Conservation (phyloP, 75 land plant genomes). For the Ceratopteris richardii region DNA sequence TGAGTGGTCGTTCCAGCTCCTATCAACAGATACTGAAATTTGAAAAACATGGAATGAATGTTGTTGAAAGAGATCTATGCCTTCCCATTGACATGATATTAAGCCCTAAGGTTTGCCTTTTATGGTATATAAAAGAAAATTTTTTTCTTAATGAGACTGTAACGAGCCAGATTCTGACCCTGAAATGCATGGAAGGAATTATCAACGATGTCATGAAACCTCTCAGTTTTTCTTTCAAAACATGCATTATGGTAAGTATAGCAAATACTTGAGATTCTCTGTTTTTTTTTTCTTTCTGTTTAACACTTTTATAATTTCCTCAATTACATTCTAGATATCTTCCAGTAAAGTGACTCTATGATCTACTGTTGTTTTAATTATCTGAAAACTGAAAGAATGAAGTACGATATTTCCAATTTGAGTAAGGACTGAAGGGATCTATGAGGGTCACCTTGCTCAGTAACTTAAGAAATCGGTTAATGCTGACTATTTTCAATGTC, state of each 20-base stretch:
- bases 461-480: too few species aligned
- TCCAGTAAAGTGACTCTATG: too few species aligned
- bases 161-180: slow-evolving; percentile 3
- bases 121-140: slow-evolving; percentile 50
- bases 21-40: slow-evolving; percentile 67
- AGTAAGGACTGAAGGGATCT: too few species aligned
- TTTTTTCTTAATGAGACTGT: slow-evolving; percentile 11
- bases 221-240: slow-evolving; percentile 66
- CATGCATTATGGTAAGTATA: slow-evolving; percentile 66
- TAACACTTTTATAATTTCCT: not conserved
- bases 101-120: slow-evolving; percentile 54
- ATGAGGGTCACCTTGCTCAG: too few species aligned
- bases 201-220: slow-evolving; percentile 59
- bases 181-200: slow-evolving; percentile 45
- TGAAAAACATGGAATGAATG: slow-evolving; percentile 68
- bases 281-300: not conserved
- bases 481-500: too few species aligned
- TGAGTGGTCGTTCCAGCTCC: slow-evolving; percentile 54
- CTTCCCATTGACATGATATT: slow-evolving; percentile 86
- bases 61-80: slow-evolving; percentile 74
- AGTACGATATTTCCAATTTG: too few species aligned
- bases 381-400: too few species aligned
- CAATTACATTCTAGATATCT: too few species aligned
- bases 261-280: too few species aligned
- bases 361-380: too few species aligned